A percentile compares a stretch with the other conserved stretches of the same genome.
phyloP scores from a whole-genome alignment of 768 basidiomycete genomes.

The Xerocomellus dryophilus region DNA sequence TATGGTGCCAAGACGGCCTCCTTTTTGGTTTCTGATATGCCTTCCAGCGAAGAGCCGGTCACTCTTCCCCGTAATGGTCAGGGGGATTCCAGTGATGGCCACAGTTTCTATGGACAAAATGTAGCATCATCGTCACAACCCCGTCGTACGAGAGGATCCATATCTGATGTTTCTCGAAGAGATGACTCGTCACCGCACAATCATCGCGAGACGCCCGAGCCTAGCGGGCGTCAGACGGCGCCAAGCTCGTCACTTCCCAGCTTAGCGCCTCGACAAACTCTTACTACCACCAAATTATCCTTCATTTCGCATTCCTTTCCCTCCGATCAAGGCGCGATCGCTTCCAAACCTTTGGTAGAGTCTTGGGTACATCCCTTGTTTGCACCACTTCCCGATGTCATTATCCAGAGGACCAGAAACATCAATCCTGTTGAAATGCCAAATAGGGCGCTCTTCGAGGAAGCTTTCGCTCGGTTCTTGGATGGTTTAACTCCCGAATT shows the following conservation, averaged over 20 bases:
- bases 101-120: slow-evolving; percentile 49
- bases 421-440: slow-evolving; percentile 62
- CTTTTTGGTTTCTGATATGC: slow-evolving; percentile 43
- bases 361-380: slow-evolving; percentile 61
- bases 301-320: slow-evolving; percentile 46
- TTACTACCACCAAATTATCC: slow-evolving; percentile 32
- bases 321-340: slow-evolving; percentile 36
- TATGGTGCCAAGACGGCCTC: slow-evolving; percentile 49
- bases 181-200: slow-evolving; percentile 15
- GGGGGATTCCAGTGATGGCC: slow-evolving; percentile 31
- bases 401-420: slow-evolving; percentile 52
- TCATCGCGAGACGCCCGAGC: slow-evolving; percentile 25
- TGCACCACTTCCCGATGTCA: slow-evolving; percentile 54
- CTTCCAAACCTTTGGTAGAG: slow-evolving; percentile 45
- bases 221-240: slow-evolving; percentile 17
- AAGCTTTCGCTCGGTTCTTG: slow-evolving; percentile 46
- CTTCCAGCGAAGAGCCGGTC: slow-evolving; percentile 31
- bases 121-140: slow-evolving; percentile 36
- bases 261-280: slow-evolving; percentile 24
- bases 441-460: slow-evolving; percentile 50
- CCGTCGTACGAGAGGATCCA: slow-evolving; percentile 25
- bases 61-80: slow-evolving; percentile 15
- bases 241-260: slow-evolving; percentile 22
- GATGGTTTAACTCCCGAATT: slow-evolving; percentile 51
- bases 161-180: slow-evolving; percentile 19